Evolutionary conservation across 345 rosid genomes (phyloP), one percentile per base, ranked within the genome.

Genomic region (Arabis alpina): DNA sequence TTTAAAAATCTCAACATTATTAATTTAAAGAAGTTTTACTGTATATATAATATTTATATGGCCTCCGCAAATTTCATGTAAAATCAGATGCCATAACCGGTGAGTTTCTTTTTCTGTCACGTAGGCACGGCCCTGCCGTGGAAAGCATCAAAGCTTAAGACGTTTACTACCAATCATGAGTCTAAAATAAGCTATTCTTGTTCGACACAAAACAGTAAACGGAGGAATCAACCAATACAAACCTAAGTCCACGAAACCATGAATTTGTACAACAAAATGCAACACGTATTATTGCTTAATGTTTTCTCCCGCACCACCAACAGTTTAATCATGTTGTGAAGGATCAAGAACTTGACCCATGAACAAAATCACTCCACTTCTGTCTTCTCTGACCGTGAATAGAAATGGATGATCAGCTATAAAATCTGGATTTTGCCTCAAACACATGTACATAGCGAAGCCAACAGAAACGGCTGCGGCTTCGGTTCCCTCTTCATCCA

Each of bases 401-500:
- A 86, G 19, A 71, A 86, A 88, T 8, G 89, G 91, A 59, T 88
- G 87, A 74, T 88, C 91, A 49, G 89, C 93, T 39, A 86, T 72
- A 24, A 88, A 86, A 57, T 80, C 81, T 16, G 64, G 64, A 60
- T 19, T 60, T 53, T 50, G 0, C 47, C 15, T 23, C 19, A 27
- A 0, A 7, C 51, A 1, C 58, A 53, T 36, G 6, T 3, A 6
- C 0, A 0, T 0, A 9, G 41, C 2, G 49, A 67, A 30, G 44
- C 41, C 83, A 52, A 71, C 75, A 55, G 85, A 71, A 50, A 80
- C 82, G 12, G 87, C 85, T 25, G 83, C 88, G 45, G 88, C 89
- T 76, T 87, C 85, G 4, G 88, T 87, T 50, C 89, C 90, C 73
- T 81, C 84, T 78, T 85, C 93, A 59, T 87, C 84, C 15, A 87